phyloP scores from a whole-genome alignment of 345 rosid genomes.

The Gossypium raimondii region DNA sequence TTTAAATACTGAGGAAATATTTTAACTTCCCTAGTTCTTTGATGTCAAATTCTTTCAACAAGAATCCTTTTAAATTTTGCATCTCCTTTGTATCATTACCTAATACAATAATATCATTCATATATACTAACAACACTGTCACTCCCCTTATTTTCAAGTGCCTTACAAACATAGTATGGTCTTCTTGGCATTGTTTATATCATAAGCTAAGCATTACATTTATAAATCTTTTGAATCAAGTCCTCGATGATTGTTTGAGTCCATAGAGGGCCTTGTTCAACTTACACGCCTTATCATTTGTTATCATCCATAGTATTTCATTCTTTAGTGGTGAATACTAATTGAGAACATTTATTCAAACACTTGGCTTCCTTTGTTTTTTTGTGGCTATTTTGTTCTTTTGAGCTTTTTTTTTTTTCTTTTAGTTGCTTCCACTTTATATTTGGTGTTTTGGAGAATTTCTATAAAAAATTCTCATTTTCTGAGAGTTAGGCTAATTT shows the following conservation, averaged over 20 bases:
- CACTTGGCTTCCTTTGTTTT: too few species aligned
- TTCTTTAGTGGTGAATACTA: too few species aligned
- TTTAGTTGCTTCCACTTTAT: too few species aligned
- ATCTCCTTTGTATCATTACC: not conserved
- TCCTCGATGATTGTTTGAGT: not conserved
- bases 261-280: not conserved
- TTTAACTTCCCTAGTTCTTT: not conserved
- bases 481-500: too few species aligned
- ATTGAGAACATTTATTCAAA: too few species aligned
- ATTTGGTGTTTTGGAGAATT: too few species aligned
- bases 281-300: not conserved
- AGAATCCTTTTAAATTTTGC: not conserved
- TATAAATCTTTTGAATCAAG: not conserved
- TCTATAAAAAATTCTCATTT: too few species aligned
- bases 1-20: not conserved
- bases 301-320: too few species aligned
- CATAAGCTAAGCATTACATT: not conserved
- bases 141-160: not conserved
- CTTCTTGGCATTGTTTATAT: too few species aligned
- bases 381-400: too few species aligned
- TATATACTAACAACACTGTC: not conserved
- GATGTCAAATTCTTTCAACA: not conserved
- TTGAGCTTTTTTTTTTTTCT: too few species aligned
- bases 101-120: not conserved
- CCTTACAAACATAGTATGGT: not conserved